phyloP scores from a whole-genome alignment of 2,329 filamentous ascomycete genomes.

The Thelonectria discophora region DNA sequence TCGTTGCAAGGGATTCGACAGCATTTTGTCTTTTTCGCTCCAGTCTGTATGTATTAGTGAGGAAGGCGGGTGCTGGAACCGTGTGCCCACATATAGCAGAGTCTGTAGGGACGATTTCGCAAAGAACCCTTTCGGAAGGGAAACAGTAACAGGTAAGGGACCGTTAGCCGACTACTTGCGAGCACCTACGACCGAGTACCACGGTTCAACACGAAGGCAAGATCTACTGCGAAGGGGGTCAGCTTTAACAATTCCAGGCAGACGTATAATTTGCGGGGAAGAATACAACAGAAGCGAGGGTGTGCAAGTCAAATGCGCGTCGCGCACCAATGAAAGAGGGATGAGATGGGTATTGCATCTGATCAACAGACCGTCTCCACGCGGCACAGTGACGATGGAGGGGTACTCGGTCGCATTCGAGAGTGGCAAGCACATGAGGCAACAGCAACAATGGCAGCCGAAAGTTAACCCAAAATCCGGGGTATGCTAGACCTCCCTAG shows the following conservation, averaged over 20 bases:
- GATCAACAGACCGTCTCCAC: constrained; percentile 33
- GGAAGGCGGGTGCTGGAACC: not conserved
- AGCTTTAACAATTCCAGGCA: constrained; percentile 38
- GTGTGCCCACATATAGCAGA: too few species aligned
- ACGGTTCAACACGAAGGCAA: constrained; percentile 22
- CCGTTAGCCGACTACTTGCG: not conserved
- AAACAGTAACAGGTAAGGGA: not conserved
- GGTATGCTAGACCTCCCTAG: not conserved
- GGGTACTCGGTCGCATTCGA: constrained; percentile 6
- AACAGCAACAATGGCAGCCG: constrained; percentile 5
- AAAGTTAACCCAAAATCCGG: constrained; percentile 7
- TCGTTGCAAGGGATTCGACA: constrained; percentile 71
- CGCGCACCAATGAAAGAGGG: constrained; percentile 33
- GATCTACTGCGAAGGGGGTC: constrained; percentile 38
- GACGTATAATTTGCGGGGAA: constrained; percentile 41
- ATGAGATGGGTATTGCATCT: constrained; percentile 27
- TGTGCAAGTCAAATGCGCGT: constrained; percentile 33
- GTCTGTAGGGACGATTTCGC: not conserved
- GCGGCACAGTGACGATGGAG: constrained; percentile 17
- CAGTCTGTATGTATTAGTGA: constrained; percentile 9
- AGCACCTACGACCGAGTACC: constrained; percentile 29
- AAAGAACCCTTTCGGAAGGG: not conserved
- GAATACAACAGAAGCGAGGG: constrained; percentile 30
- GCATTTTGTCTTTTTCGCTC: constrained; percentile 55
- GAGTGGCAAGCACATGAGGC: constrained; percentile 7